Conservation (phyloP, 2,329 filamentous ascomycete genomes). For the Ophiostoma triangulosporum region DNA sequence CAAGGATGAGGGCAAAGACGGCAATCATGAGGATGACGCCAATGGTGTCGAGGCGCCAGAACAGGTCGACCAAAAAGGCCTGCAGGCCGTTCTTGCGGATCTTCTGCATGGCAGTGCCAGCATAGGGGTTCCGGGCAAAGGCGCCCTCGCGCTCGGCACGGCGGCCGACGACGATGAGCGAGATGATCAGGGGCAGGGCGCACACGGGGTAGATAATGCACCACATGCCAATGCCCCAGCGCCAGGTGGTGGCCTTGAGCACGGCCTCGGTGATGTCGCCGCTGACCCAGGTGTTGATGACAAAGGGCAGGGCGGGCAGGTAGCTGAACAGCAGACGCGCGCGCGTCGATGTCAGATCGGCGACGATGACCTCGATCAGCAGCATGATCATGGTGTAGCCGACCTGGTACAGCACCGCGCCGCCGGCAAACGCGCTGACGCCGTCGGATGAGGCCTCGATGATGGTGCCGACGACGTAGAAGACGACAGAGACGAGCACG, state of each 20-base stretch:
- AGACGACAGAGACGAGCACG: constrained; percentile 38
- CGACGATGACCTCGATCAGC: constrained; percentile 50
- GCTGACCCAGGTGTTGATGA: constrained; percentile 51
- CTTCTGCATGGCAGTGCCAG: constrained; percentile 15
- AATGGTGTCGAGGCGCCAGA: constrained; percentile 32
- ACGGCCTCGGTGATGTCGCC: constrained; percentile 42
- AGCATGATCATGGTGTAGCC: constrained; percentile 50
- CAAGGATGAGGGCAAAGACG: constrained; percentile 31
- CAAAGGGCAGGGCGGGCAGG: constrained; percentile 43
- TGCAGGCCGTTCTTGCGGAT: constrained; percentile 12
- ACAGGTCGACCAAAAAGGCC: constrained; percentile 25
- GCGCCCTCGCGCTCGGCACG: constrained; percentile 39
- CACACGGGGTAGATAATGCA: constrained; percentile 45
- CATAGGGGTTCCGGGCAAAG: constrained; percentile 22
- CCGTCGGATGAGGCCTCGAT: constrained; percentile 40
- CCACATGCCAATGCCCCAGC: constrained; percentile 54
- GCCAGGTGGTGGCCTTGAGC: constrained; percentile 37
- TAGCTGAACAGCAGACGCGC: constrained; percentile 52
- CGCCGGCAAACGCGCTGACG: constrained; percentile 36
- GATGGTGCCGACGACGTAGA: constrained; percentile 28
- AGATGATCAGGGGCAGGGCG: constrained; percentile 32
- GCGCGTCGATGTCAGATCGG: constrained; percentile 49
- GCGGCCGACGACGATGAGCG: constrained; percentile 32
- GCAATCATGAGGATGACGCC: constrained; percentile 33
- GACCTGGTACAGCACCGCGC: constrained; percentile 47